Evolutionary conservation across 2,329 filamentous ascomycete genomes (phyloP), one percentile per base, ranked within the genome.

Genomic region (Ambrosiella cleistominuta): DNA sequence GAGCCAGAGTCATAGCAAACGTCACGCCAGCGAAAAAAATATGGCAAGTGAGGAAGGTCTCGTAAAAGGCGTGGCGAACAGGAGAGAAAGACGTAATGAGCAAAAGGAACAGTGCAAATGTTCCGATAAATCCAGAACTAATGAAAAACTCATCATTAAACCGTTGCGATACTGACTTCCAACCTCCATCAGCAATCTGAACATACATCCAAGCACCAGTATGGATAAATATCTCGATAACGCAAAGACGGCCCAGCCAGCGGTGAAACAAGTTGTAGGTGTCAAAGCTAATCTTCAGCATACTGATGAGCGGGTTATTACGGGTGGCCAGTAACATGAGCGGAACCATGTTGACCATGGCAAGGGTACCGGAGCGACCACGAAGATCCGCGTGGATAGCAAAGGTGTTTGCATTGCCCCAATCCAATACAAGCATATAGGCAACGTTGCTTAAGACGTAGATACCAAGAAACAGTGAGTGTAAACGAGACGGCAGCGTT

Each of bases 31-130:
- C 88, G 55, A 95, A 72, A 42, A 86, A 69, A 64, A 95, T 89
- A 71, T 97, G 93, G 37, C 85, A 71, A 67, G 86, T 88, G 64
- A 97, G 78, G 72, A 98, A 98, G 0, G 88, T 94, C 72, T 98
- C 93, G 72, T 98, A 98, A 68, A 95, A 96, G 44, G 90, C 89
- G 69, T 96, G 91, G 61, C 93, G 83, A 56, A 98, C 67, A 0
- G 89, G 85, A 1, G 88, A 91, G 57, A 86, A 73, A 8, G 88
- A 84, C 36, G 84, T 74, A 56, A 95, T 65, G 57, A 86, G 66
- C 51, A 97, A 74, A 50, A 86, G 67, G 45, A 79, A 64, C 66
- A 95, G 78, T 42, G 79, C 76, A 54, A 79, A 68, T 1, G 74
- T 77, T 51, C 77, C 83, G 35, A 83, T 71, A 65, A 80, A 76